Conservation (phyloP, 345 rosid species). For the Gossypium herbaceum region DNA sequence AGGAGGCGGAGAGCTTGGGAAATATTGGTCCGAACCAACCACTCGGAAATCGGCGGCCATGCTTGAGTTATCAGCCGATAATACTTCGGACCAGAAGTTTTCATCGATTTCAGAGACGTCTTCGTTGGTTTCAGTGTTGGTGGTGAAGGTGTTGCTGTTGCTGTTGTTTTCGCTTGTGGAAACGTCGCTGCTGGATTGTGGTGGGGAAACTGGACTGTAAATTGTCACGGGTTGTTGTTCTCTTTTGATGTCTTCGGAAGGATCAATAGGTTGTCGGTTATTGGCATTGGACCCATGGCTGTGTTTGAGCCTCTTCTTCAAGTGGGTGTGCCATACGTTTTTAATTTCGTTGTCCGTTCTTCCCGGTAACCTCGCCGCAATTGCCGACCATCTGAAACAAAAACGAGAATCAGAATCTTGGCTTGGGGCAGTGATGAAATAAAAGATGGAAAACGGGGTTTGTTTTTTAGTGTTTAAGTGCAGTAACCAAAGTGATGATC, state of each 20-base stretch:
- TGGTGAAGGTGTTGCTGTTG: not conserved
- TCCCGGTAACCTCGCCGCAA: conserved; percentile 75
- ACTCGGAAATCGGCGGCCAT: not conserved
- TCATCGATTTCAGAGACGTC: conserved; percentile 31
- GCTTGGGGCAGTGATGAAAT: not conserved
- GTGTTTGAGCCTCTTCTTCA: conserved; percentile 58
- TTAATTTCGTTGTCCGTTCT: conserved; percentile 85
- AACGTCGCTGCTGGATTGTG: conserved; percentile 28
- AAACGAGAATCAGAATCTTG: not conserved
- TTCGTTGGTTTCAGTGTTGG: conserved; percentile 10
- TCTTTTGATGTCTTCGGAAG: not conserved
- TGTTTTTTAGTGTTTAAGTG: not conserved
- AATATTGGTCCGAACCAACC: not conserved
- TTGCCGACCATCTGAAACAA: conserved; percentile 70
- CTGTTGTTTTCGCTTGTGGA: conserved; percentile 22
- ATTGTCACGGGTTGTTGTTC: conserved; percentile 10
- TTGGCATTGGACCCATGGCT: conserved; percentile 8
- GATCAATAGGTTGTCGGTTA: not conserved
- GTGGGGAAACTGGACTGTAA: conserved; percentile 11
- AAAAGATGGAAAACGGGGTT: not conserved
- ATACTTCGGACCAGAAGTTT: conserved; percentile 39
- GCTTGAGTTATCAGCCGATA: conserved; percentile 30
- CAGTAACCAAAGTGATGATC: not conserved
- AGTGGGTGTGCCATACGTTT: conserved; percentile 80
- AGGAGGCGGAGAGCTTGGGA: too few species aligned